phyloP scores from a whole-genome alignment of 257 asterid species.

The Salvia splendens region DNA sequence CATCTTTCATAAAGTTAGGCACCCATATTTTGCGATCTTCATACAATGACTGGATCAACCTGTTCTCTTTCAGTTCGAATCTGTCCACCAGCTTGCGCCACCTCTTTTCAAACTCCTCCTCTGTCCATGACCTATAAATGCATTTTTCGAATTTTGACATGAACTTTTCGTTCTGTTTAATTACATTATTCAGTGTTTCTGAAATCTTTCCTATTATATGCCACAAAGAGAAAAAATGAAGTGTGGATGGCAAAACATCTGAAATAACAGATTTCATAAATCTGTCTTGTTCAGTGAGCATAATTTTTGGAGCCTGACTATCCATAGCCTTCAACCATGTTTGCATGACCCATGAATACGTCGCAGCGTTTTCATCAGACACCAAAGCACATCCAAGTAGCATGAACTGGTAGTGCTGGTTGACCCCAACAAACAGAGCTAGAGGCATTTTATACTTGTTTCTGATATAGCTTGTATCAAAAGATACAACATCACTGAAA shows the following conservation, averaged over 20 bases:
- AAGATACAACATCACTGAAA: slow-evolving; percentile 81
- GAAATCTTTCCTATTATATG: slow-evolving; percentile 72
- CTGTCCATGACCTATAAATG: slow-evolving; percentile 71
- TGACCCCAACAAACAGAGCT: slow-evolving; percentile 83
- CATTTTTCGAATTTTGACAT: slow-evolving; percentile 72
- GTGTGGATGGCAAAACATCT: slow-evolving; percentile 67
- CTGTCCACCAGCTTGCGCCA: slow-evolving; percentile 79
- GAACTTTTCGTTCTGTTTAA: slow-evolving; percentile 71
- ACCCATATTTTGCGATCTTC: slow-evolving; percentile 82
- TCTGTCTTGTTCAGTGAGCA: slow-evolving; percentile 75
- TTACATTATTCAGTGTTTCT: slow-evolving; percentile 60
- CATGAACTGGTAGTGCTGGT: slow-evolving; percentile 92
- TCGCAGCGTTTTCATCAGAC: slow-evolving; percentile 68
- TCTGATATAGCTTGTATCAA: slow-evolving; percentile 79
- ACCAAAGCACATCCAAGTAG: slow-evolving; percentile 94
- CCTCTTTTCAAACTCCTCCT: slow-evolving; percentile 77
- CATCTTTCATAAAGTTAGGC: slow-evolving; percentile 65
- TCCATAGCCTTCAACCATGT: slow-evolving; percentile 94
- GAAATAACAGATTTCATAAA: slow-evolving; percentile 57
- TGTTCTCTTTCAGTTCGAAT: slow-evolving; percentile 73
- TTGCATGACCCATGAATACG: slow-evolving; percentile 80
- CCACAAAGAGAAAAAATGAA: slow-evolving; percentile 76
- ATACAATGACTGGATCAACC: slow-evolving; percentile 60
- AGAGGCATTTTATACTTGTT: slow-evolving; percentile 88
- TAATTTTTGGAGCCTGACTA: slow-evolving; percentile 72